Conservation (phyloP, 495 filamentous ascomycete genomes). For the Aspergillus hancockii region DNA sequence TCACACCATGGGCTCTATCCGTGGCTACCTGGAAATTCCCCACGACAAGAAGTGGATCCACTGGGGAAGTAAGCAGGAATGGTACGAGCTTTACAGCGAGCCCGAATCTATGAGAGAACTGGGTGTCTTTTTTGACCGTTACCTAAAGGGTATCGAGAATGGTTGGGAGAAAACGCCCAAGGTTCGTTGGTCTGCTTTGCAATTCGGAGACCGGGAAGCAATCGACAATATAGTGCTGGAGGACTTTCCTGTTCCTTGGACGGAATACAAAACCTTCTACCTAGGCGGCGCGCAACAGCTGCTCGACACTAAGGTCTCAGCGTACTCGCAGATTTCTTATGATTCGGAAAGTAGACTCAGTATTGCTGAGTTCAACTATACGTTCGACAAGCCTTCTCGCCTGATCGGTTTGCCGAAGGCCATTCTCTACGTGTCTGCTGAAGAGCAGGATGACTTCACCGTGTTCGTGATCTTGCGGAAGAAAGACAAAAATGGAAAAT, state of each 20-base stretch:
- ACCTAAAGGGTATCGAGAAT: constrained; percentile 38
- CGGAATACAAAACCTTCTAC: constrained; percentile 31
- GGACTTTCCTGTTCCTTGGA: constrained; percentile 35
- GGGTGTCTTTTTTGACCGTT: constrained; percentile 38
- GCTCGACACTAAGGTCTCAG: background rate
- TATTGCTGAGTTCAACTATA: constrained; percentile 34
- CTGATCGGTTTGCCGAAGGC: constrained; percentile 40
- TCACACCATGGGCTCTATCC: constrained; percentile 40
- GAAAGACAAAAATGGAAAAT: constrained; percentile 33
- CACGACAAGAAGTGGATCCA: constrained; percentile 33
- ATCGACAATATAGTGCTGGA: constrained; percentile 26
- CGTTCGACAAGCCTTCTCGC: constrained; percentile 25
- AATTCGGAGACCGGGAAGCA: constrained; percentile 26
- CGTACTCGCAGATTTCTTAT: constrained; percentile 15
- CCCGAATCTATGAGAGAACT: constrained; percentile 30
- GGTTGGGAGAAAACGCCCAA: constrained; percentile 44
- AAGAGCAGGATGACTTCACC: constrained; percentile 39
- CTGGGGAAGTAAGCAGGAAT: constrained; percentile 39
- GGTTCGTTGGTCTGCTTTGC: constrained; percentile 32
- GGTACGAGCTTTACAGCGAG: constrained; percentile 39
- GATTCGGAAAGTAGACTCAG: constrained; percentile 25
- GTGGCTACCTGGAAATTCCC: constrained; percentile 32
- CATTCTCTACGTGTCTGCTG: constrained; percentile 42
- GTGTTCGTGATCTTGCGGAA: constrained; percentile 43
- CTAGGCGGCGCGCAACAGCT: constrained; percentile 17